Evolutionary conservation across 1,284 basidiomycete genomes (phyloP), one percentile per base, ranked within the genome.

Genomic region (Heterobasidion occidentale): DNA sequence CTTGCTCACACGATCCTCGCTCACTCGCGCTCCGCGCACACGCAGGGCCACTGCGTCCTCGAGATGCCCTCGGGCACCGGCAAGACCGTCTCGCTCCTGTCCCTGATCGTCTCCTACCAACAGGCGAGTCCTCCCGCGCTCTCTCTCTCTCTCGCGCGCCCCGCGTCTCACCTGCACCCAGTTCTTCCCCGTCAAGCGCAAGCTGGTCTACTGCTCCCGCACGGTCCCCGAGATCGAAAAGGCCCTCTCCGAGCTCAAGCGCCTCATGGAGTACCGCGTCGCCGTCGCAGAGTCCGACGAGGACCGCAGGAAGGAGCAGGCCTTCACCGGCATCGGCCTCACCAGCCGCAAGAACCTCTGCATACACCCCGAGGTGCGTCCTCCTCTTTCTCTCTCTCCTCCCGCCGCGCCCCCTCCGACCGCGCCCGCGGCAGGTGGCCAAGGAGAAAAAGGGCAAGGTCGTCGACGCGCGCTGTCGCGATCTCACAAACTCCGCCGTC

Each of bases 161-260:
- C 9, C 14, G 33, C 54, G 44, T 2, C 19, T 56, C 8, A 46
- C 9, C 48, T 6, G 9, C 19, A 20, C 27, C 11, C 62, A 95
- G 91, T 97, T 94, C 73, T 93, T 95, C 68, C 91, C 94, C 9
- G 89, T 86, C 8, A 86, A 88, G 60, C 83, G 97, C 61, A 99
- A 99, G 71, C 85, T 99, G 62, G 90, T 99, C 63, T 99, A 99
- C 71, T 99, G 97, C 72, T 99, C 97, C 27, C 95, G 97, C 67
- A 99, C 97, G 3, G 97, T 99, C n/a, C 97, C 97, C 7, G 97
- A 99, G 74, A 99, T 99, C 64, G 97, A 99, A 72, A 99, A 99
- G 71, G 97, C 97, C 0, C 77, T 99, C 51, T 87, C 94, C 1
- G 97, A 99, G 74, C 75, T 99, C 67, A 97, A 98, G 71, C 78